Percentiles rank a stretch among this genome's conserved stretches.
Conservation (phyloP, 2,329 filamentous ascomycete species). For the Stachybotrys echinatus region DNA sequence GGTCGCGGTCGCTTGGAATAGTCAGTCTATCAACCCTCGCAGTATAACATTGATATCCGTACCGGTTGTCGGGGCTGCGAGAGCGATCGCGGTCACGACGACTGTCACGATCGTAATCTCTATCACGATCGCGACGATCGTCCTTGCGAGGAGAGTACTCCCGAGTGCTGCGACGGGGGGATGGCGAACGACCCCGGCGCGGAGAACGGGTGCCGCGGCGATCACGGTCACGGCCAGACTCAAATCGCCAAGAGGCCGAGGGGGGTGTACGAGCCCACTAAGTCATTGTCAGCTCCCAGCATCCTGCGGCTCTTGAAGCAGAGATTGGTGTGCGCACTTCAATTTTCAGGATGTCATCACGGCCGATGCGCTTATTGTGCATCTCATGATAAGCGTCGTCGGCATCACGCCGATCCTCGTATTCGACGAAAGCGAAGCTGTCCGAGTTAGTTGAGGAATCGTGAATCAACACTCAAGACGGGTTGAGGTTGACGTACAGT, state of each 20-base stretch:
- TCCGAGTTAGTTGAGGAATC: background rate
- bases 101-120: conserved; percentile 71
- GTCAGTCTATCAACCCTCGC: background rate
- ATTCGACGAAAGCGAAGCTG: conserved; percentile 97
- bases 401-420: conserved; percentile 95
- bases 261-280: conserved; percentile 98
- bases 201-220: conserved; percentile 55
- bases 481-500: conserved; percentile 60
- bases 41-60: conserved; percentile 9
- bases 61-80: conserved; percentile 63
- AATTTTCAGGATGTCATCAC: conserved; percentile 94
- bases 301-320: background rate
- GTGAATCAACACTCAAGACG: background rate
- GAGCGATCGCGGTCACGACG: conserved; percentile 73
- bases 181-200: conserved; percentile 68
- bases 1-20: conserved; percentile 43
- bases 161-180: conserved; percentile 69
- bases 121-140: conserved; percentile 75
- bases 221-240: conserved; percentile 77
- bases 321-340: conserved; percentile 59
- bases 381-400: conserved; percentile 99
- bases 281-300: background rate
- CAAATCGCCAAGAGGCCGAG: conserved; percentile 97
- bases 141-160: conserved; percentile 88
- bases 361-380: conserved; percentile 98